Base-by-base conservation (phyloP, 1,284 basidiomycete genomes). In the Malassezia slooffiae region DNA sequence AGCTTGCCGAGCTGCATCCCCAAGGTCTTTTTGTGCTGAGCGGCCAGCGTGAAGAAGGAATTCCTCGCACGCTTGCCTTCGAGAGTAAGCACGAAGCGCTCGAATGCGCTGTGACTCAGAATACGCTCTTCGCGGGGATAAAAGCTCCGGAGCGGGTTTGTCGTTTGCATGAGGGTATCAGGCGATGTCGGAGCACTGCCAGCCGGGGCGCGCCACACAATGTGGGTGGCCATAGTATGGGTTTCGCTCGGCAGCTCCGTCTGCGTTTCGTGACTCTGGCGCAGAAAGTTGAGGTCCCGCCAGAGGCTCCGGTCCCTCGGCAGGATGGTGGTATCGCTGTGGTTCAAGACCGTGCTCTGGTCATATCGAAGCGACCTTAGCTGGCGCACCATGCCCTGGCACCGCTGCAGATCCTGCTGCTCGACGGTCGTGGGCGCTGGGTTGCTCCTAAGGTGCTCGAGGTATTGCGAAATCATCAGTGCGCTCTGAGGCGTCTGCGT, bases 181-280 rank as follows among this genome's bases (percentile, higher is more conserved):
- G n/a, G n/a, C n/a, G n/a, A n/a, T n/a, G n/a, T n/a, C n/a, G n/a
- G n/a, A n/a, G n/a, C n/a, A n/a, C n/a, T n/a, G n/a, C n/a, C n/a
- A n/a, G n/a, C n/a, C n/a, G n/a, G n/a, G 7, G 3, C 3, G 13
- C 29, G 35, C 22, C 27, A 39, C 20, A 64, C 38, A 6, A 65
- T 26, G 34, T 67, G 62, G 1, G 57, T 63, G 6, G 62, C 61
- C 58, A 63, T 66, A 1, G 64, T 60, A n/a, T 41, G 49, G 6
- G 16, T 38, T 19, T n/a, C n/a, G n/a, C n/a, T n/a, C n/a, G n/a
- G 24, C 31, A 8, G 32, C 12, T 26, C 19, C 22, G 2, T 22
- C 12, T 12, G 32, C 17, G 24, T 43, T 20, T 11, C 5, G 5
- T 1, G 4, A 10, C 15, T n/a, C n/a, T 24, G 8, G 11, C 38